phyloP scores from a whole-genome alignment of 2,329 filamentous ascomycete species.

The Fusarium armeniacum region DNA sequence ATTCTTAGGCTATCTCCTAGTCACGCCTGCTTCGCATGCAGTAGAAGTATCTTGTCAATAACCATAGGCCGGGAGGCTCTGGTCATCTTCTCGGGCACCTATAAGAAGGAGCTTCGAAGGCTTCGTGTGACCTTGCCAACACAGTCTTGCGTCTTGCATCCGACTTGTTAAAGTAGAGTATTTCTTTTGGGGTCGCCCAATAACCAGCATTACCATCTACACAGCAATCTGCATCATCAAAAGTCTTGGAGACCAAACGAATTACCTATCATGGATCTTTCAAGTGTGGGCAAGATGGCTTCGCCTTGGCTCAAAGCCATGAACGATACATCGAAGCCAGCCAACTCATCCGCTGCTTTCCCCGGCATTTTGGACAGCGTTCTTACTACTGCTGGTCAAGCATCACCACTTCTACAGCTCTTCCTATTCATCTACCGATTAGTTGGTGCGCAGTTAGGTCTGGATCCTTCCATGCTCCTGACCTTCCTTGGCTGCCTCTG shows the following conservation, averaged over 20 bases:
- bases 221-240: not conserved
- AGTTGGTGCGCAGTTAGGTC: conserved; percentile 60
- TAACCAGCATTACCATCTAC: not conserved
- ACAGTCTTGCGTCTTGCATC: conserved; percentile 37
- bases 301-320: conserved; percentile 49
- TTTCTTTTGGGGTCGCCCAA: not conserved
- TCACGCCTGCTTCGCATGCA: no score
- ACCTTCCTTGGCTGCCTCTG: conserved; percentile 63
- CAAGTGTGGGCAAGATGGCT: conserved; percentile 50
- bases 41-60: not conserved
- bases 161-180: conserved; percentile 6
- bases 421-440: conserved; percentile 63
- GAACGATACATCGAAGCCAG: conserved; percentile 37
- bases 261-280: conserved; percentile 42
- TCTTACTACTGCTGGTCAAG: conserved; percentile 60
- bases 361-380: conserved; percentile 60
- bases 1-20: not conserved
- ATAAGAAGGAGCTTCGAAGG: conserved; percentile 20
- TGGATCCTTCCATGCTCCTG: conserved; percentile 64
- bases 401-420: conserved; percentile 59
- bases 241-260: not conserved
- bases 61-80: conserved; percentile 2
- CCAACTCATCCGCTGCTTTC: conserved; percentile 44
- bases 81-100: conserved; percentile 6
- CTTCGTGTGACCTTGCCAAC: conserved; percentile 40